Evolutionary conservation across 495 filamentous ascomycete species (phyloP).

Genomic region (Bacidia rubella): DNA sequence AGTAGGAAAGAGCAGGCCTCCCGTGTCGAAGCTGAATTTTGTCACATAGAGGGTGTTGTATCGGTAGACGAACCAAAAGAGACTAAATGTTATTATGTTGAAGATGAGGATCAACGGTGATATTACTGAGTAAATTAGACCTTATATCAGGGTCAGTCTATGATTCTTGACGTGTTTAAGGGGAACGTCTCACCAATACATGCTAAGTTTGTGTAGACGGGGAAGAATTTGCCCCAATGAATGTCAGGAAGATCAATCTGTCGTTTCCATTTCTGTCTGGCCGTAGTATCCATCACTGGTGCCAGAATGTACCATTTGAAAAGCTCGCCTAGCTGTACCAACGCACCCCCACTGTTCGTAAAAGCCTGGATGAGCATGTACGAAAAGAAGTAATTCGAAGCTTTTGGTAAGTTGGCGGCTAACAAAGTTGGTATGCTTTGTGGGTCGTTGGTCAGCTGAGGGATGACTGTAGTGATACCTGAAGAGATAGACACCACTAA

Average conservation of each 20-base stretch:
- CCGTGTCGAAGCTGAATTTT: slow-evolving; percentile 82
- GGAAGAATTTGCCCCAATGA: slow-evolving; percentile 89
- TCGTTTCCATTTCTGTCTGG: slow-evolving; percentile 75
- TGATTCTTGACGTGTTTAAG: neutral
- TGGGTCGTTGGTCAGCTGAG: slow-evolving; percentile 14
- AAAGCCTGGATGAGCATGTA: slow-evolving; percentile 95
- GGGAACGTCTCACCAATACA: slow-evolving; percentile 52
- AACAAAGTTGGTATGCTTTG: slow-evolving; percentile 50
- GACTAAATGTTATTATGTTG: slow-evolving; percentile 81
- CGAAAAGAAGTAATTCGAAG: slow-evolving; percentile 94
- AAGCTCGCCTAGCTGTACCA: slow-evolving; percentile 70
- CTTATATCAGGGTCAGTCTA: slow-evolving; percentile 21
- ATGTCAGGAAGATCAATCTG: slow-evolving; percentile 67
- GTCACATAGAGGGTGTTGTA: slow-evolving; percentile 96
- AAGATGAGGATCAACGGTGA: slow-evolving; percentile 86
- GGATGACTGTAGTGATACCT: slow-evolving; percentile 57
- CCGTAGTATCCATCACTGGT: slow-evolving; percentile 70
- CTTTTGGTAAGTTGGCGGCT: slow-evolving; percentile 70
- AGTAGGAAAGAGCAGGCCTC: slow-evolving; percentile 79
- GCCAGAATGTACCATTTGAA: slow-evolving; percentile 69
- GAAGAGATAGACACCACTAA: slow-evolving; percentile 80
- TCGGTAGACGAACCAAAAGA: slow-evolving; percentile 93
- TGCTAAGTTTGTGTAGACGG: slow-evolving; percentile 88
- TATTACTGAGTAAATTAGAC: slow-evolving; percentile 81
- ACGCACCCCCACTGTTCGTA: slow-evolving; percentile 74